Conservation (phyloP, 805 yeast genomes). For the Hanseniaspora valbyensis region DNA sequence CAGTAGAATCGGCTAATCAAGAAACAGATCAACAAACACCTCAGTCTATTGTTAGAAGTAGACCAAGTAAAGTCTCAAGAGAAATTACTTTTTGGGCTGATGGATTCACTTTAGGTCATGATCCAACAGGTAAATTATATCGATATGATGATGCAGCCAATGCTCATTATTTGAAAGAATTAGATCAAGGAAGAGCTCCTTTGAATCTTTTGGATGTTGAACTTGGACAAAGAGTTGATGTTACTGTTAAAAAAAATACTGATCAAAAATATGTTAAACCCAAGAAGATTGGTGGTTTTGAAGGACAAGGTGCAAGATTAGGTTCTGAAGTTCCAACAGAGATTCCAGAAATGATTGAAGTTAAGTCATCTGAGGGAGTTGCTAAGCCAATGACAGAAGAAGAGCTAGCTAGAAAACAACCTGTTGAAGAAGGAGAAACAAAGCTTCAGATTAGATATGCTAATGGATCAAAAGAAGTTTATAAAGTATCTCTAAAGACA, state of each 20-base stretch:
- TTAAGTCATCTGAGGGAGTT: neutral
- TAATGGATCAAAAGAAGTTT: slow-evolving; percentile 59
- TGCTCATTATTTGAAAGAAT: slow-evolving; percentile 60
- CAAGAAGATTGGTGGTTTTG: slow-evolving; percentile 54
- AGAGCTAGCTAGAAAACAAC: slow-evolving; percentile 21
- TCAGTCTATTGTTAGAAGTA: slow-evolving; percentile 27
- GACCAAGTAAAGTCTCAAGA: slow-evolving; percentile 49
- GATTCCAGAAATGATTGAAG: slow-evolving; percentile 15
- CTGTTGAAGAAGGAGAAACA: slow-evolving; percentile 46
- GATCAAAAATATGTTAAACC: slow-evolving; percentile 77
- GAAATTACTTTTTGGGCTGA: slow-evolving; percentile 91
- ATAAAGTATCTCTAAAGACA: slow-evolving; percentile 53
- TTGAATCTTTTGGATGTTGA: slow-evolving; percentile 67
- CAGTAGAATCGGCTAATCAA: slow-evolving; percentile 24
- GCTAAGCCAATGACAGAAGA: slow-evolving; percentile 17
- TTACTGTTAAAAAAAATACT: slow-evolving; percentile 64
- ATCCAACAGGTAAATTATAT: slow-evolving; percentile 56
- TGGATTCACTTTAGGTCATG: slow-evolving; percentile 82
- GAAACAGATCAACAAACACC: slow-evolving; percentile 24
- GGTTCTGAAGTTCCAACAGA: slow-evolving; percentile 88
- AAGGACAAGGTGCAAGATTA: slow-evolving; percentile 70
- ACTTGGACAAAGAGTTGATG: slow-evolving; percentile 89
- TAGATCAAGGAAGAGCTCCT: slow-evolving; percentile 88
- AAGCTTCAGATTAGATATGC: slow-evolving; percentile 75
- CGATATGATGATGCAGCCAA: slow-evolving; percentile 91